A percentile compares a stretch with the other conserved stretches of the same genome.
Evolutionary conservation across 2,329 filamentous ascomycete genomes (phyloP).

Genomic region (Zelopaecilomyces penicillatus): DNA sequence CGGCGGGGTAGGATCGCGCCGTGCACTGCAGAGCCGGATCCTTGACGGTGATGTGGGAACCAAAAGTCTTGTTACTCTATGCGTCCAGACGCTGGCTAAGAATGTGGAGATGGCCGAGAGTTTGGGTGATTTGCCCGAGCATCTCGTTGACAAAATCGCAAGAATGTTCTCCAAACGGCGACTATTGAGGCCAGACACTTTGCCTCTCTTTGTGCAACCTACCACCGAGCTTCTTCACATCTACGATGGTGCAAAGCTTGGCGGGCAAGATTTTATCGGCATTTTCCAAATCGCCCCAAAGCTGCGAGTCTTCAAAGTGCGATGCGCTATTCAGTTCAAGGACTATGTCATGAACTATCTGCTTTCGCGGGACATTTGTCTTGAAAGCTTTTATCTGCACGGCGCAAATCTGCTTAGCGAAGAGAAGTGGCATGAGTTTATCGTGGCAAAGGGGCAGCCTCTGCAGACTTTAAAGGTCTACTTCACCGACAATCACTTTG

Average conservation of each 20-base stretch:
- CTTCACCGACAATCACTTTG: slow-evolving; percentile 75
- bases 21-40: slow-evolving; percentile 74
- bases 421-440: slow-evolving; percentile 62
- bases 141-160: slow-evolving; percentile 50
- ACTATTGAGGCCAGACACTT: slow-evolving; percentile 43
- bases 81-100: slow-evolving; percentile 53
- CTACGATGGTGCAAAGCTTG: slow-evolving; percentile 56
- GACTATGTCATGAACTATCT: slow-evolving; percentile 76
- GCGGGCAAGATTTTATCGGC: slow-evolving; percentile 66
- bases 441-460: slow-evolving; percentile 54
- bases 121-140: slow-evolving; percentile 49
- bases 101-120: slow-evolving; percentile 55
- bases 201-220: slow-evolving; percentile 50
- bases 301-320: slow-evolving; percentile 63
- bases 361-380: slow-evolving; percentile 56
- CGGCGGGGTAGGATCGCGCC: slow-evolving; percentile 52
- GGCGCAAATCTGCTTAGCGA: slow-evolving; percentile 78
- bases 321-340: slow-evolving; percentile 88
- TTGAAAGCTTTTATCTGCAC: slow-evolving; percentile 71
- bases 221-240: slow-evolving; percentile 42
- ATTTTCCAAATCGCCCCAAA: slow-evolving; percentile 69
- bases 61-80: slow-evolving; percentile 58
- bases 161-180: slow-evolving; percentile 53
- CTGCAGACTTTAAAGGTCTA: slow-evolving; percentile 69
- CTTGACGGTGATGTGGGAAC: slow-evolving; percentile 68